These are phyloP conservation scores for Zymoseptoria tritici DNA, from an alignment of 2,329 filamentous ascomycete species.

Conservation along the genomic window DNA sequence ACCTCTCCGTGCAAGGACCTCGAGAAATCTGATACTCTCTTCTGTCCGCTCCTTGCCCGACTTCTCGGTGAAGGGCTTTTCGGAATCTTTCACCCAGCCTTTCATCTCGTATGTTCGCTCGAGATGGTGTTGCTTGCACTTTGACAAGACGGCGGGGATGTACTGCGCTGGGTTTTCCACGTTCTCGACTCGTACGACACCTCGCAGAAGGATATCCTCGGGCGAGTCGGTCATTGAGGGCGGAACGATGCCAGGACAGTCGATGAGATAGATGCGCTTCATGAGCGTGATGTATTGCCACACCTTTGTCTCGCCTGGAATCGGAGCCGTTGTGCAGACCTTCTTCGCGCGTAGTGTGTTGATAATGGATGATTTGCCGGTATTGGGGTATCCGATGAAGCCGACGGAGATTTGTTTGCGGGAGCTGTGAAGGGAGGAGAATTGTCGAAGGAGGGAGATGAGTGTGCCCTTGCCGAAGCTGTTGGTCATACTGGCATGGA, in stretches of 20 bases:
- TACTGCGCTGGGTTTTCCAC: conserved; percentile 96
- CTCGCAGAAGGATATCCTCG: conserved; percentile 79
- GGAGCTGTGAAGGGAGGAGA: conserved; percentile 79
- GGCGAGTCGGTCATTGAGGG: conserved; percentile 77
- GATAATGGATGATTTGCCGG: conserved; percentile 93
- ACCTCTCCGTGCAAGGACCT: conserved; percentile 76
- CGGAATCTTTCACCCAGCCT: conserved; percentile 46
- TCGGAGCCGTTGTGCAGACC: conserved; percentile 86
- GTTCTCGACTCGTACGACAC: conserved; percentile 90
- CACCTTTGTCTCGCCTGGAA: conserved; percentile 93
- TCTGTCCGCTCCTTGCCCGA: conserved; percentile 32
- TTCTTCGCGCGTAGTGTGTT: conserved; percentile 93
- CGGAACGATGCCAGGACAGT: conserved; percentile 93
- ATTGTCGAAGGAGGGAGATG: conserved; percentile 87
- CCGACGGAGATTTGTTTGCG: conserved; percentile 93
- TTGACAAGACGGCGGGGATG: conserved; percentile 70
- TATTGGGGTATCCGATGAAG: conserved; percentile 84
- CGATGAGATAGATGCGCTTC: conserved; percentile 91
- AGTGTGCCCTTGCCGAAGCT: conserved; percentile 93
- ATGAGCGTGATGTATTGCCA: conserved; percentile 97
- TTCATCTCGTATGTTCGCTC: conserved; percentile 88
- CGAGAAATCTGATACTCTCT: conserved; percentile 73
- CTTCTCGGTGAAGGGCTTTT: conserved; percentile 17
- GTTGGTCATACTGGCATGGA: conserved; percentile 91
- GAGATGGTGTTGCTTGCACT: conserved; percentile 79